A percentile compares a stretch with the other conserved stretches of the same genome.
phyloP scores from a whole-genome alignment of 108 stramenopile species.

The Mayamaea pseudoterrestris region DNA sequence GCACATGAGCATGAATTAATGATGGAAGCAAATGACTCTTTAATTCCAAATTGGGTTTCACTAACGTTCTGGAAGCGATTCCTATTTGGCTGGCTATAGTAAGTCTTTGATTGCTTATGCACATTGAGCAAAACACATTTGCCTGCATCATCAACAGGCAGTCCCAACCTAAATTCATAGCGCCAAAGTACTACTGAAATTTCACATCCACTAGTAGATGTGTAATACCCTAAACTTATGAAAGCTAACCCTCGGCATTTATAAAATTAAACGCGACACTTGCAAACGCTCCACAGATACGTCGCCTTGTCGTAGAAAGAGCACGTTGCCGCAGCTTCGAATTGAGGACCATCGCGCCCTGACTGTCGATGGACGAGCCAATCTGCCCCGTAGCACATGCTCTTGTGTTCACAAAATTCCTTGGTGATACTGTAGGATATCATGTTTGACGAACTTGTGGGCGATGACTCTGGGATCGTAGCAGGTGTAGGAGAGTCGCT shows the following conservation, averaged over 20 bases:
- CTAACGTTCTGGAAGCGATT: not conserved
- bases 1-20: not conserved
- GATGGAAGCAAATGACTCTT: not conserved
- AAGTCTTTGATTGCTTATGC: too few species aligned
- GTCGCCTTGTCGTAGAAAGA: conserved; percentile 70
- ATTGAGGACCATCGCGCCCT: not conserved
- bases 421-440: not conserved
- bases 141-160: too few species aligned
- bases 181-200: too few species aligned
- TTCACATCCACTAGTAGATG: too few species aligned
- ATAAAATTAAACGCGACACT: too few species aligned
- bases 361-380: conserved; percentile 37
- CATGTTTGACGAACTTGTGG: too few species aligned
- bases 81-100: not conserved
- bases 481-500: too few species aligned
- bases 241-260: too few species aligned
- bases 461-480: too few species aligned
- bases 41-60: not conserved
- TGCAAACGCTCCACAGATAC: conserved; percentile 57
- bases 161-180: too few species aligned
- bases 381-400: conserved; percentile 84
- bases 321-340: conserved; percentile 67
- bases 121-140: too few species aligned
- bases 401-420: conserved; percentile 57
- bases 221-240: too few species aligned